Evolutionary conservation across 495 filamentous ascomycete genomes (phyloP).

Genomic region (Ramalina intermedia): DNA sequence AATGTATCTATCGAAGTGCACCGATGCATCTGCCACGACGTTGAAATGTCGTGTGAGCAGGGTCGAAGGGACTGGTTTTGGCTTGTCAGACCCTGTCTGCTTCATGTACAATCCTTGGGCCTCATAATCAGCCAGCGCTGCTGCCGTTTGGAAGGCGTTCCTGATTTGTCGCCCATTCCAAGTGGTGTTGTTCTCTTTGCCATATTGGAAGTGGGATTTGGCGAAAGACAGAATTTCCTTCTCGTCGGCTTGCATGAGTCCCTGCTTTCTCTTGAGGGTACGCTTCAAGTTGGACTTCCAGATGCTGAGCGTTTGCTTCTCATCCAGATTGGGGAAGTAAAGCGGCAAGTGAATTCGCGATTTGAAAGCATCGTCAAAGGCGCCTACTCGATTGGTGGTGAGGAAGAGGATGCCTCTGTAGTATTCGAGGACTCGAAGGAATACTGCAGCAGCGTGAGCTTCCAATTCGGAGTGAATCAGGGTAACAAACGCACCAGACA

Average conservation of each 20-base stretch:
- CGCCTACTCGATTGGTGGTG: constrained; percentile 36
- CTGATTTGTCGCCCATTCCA: constrained; percentile 36
- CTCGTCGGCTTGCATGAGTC: neutral
- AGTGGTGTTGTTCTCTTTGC: neutral
- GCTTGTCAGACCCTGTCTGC: neutral
- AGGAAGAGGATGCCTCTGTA: constrained; percentile 42
- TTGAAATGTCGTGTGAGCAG: constrained; percentile 4
- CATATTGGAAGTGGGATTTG: neutral
- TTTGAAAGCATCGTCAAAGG: constrained; percentile 34
- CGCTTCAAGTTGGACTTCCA: neutral
- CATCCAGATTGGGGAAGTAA: neutral
- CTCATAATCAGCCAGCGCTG: constrained; percentile 24
- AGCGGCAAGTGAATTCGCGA: constrained; percentile 32
- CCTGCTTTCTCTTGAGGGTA: neutral
- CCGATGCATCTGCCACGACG: constrained; percentile 6
- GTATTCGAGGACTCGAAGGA: constrained; percentile 38
- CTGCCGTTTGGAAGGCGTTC: constrained; percentile 30
- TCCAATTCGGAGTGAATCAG: no score
- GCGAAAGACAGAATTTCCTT: neutral
- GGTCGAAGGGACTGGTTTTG: neutral
- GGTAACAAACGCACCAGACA: neutral
- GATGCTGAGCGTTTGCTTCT: neutral
- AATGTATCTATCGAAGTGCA: constrained; percentile 9
- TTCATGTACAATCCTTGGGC: neutral
- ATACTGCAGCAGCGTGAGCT: constrained; percentile 22